phyloP scores from a whole-genome alignment of 2,329 filamentous ascomycete genomes.

The Fusarium liriodendri region DNA sequence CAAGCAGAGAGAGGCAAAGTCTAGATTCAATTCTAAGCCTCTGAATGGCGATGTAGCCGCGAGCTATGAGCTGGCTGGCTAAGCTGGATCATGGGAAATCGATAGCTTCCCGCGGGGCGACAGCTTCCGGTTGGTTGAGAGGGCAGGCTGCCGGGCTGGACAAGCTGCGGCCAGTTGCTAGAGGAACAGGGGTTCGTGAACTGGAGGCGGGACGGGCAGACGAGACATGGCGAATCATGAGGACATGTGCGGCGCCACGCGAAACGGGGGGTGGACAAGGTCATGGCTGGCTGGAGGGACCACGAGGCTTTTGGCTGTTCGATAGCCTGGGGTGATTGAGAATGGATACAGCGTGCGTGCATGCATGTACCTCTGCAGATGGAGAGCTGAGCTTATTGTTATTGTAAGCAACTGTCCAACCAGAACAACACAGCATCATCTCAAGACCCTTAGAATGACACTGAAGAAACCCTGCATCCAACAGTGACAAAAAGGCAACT shows the following conservation, averaged over 20 bases:
- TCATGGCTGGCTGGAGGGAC: constrained; percentile 27
- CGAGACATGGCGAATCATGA: constrained; percentile 36
- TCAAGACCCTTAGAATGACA: neutral
- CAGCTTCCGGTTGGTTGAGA: constrained; percentile 6
- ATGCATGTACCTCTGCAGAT: neutral
- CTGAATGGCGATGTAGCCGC: constrained; percentile 8
- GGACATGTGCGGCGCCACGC: constrained; percentile 33
- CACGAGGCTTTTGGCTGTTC: neutral
- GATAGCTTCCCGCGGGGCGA: constrained; percentile 20
- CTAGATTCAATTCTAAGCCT: constrained; percentile 18
- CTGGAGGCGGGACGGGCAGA: constrained; percentile 1
- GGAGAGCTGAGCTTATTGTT: neutral
- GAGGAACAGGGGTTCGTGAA: constrained; percentile 19
- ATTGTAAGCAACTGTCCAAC: neutral
- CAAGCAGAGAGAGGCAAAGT: constrained; percentile 15
- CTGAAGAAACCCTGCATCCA: constrained; percentile 17
- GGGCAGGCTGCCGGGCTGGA: neutral
- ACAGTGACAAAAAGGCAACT: neutral
- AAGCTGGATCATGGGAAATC: constrained; percentile 23
- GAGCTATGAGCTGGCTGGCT: constrained; percentile 29
- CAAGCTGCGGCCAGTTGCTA: constrained; percentile 20
- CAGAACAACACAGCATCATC: neutral
- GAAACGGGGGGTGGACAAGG: constrained; percentile 25
- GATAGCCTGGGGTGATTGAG: neutral
- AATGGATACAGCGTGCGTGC: neutral